A percentile compares a stretch with the other conserved stretches of the same genome.
These are phyloP conservation scores for Allium cepa DNA, from an alignment of 106 monocot genomes.

Conservation along the genomic window DNA sequence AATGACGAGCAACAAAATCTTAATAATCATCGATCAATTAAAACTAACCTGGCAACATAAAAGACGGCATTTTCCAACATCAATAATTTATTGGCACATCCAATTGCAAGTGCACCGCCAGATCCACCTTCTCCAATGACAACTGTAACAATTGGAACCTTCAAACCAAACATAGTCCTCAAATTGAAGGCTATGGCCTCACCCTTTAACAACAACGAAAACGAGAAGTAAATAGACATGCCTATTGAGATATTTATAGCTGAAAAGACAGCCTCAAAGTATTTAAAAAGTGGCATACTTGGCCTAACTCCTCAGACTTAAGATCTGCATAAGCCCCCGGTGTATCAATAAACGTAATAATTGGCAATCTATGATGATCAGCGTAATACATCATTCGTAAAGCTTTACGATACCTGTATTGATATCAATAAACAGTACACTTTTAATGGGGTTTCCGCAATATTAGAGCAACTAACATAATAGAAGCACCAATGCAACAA, in stretches of 20 bases:
- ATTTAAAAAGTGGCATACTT: slow-evolving; percentile 16
- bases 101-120: slow-evolving; percentile 72
- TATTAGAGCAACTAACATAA: too few species aligned
- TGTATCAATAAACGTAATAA: slow-evolving; percentile 64
- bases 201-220: slow-evolving; percentile 21
- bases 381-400: slow-evolving; percentile 66
- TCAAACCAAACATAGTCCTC: slow-evolving; percentile 52
- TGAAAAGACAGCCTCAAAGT: too few species aligned
- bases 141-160: slow-evolving; percentile 53
- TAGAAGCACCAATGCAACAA: too few species aligned
- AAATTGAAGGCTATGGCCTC: slow-evolving; percentile 62
- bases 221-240: too few species aligned
- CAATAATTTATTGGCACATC: slow-evolving; percentile 57
- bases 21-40: background rate
- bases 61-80: slow-evolving; percentile 70
- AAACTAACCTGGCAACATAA: slow-evolving; percentile 52
- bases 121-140: slow-evolving; percentile 72
- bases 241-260: too few species aligned
- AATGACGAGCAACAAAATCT: too few species aligned
- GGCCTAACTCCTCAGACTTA: slow-evolving; percentile 66
- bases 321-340: slow-evolving; percentile 70
- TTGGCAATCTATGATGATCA: slow-evolving; percentile 64
- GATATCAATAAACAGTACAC: background rate
- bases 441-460: background rate
- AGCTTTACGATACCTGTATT: slow-evolving; percentile 51